phyloP scores from a whole-genome alignment of 805 yeast genomes.

The Clavispora fructus region DNA sequence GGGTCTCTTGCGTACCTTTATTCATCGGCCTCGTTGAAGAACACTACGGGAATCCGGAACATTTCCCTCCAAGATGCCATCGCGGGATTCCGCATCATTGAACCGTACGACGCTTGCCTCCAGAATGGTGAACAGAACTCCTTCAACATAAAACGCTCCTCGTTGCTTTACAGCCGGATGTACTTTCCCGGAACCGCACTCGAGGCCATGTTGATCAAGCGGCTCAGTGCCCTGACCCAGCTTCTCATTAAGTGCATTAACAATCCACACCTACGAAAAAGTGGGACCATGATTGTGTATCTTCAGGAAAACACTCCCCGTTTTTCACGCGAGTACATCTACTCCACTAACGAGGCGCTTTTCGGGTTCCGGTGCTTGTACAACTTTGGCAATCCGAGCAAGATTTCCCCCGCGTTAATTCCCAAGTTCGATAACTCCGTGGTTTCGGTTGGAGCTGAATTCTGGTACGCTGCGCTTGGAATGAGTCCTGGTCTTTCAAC shows the following conservation, averaged over 20 bases:
- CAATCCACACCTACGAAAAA: conserved; percentile 50
- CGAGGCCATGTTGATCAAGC: conserved; percentile 79
- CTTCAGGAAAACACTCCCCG: conserved; percentile 63
- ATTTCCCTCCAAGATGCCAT: conserved; percentile 62
- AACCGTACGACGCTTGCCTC: conserved; percentile 28
- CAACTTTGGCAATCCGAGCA: conserved; percentile 43
- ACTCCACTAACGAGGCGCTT: conserved; percentile 78
- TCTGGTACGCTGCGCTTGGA: conserved; percentile 80
- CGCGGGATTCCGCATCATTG: conserved; percentile 60
- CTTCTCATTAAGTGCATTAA: conserved; percentile 70
- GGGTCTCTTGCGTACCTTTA: conserved; percentile 84
- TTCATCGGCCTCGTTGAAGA: conserved; percentile 52
- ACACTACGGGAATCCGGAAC: conserved; percentile 46
- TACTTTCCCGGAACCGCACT: conserved; percentile 81
- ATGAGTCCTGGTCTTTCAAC: conserved; percentile 89
- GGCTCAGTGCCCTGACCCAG: conserved; percentile 57
- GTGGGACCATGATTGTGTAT: conserved; percentile 58
- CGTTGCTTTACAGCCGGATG: conserved; percentile 77
- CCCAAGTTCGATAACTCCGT: conserved; percentile 56
- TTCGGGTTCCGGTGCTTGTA: conserved; percentile 78
- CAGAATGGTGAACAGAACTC: neutral
- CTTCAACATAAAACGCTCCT: conserved; percentile 7
- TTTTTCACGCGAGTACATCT: conserved; percentile 67
- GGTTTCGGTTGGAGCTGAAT: conserved; percentile 73
- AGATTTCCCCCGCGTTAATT: conserved; percentile 8